Base-by-base conservation (phyloP, 2,329 filamentous ascomycete genomes). In the Golovinomyces cichoracearum region DNA sequence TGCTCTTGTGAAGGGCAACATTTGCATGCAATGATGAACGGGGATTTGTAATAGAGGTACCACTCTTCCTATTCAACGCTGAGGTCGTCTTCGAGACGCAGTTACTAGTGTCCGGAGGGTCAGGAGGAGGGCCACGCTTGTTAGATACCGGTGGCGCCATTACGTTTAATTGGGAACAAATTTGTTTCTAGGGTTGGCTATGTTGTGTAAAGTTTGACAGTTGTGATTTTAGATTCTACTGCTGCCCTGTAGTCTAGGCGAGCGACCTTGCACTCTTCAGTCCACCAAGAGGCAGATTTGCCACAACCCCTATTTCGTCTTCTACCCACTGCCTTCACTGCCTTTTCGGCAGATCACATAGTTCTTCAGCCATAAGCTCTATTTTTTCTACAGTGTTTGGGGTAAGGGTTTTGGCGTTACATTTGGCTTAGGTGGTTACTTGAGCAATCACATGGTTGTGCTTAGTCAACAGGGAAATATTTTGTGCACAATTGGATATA, bases 11-110 rank as follows among this genome's bases (percentile, higher is more conserved):
- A 13, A 29, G 27, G 13, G 27, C 27, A 37, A 37, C 33, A 37
- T 37, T 37, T 37, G 22, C 38, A 41, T 21, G 38, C 38, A 19
- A 19, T 41, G 38, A 7, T 41, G 38, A 41, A 22, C 38, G 38
- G 38, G 38, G 22, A 41, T 41, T 41, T 41, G 38, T 41, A 41
- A 41, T 22, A 41, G 38, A 41, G 38, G 19, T 41, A 41, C 38
- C 38, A 41, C 38, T 41, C 17, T 41, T 15, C 35, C 17, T 38
- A 19, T 19, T 38, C 35, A 38, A n/a, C 13, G 35, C 17, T 38
- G 35, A 38, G 12, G 12, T 38, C 35, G 17, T 15, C 17, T 38
- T 38, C 13, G 27, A 29, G 27, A 29, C 13, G 27, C 27, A 13
- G 27, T 29, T 29, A 6, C 27, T 13, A 29, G 27, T 13, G 27